A percentile compares a stretch with the other conserved stretches of the same genome.
These are phyloP conservation scores for Mycena rosella DNA, from an alignment of 768 basidiomycete species.

Conservation along the genomic window DNA sequence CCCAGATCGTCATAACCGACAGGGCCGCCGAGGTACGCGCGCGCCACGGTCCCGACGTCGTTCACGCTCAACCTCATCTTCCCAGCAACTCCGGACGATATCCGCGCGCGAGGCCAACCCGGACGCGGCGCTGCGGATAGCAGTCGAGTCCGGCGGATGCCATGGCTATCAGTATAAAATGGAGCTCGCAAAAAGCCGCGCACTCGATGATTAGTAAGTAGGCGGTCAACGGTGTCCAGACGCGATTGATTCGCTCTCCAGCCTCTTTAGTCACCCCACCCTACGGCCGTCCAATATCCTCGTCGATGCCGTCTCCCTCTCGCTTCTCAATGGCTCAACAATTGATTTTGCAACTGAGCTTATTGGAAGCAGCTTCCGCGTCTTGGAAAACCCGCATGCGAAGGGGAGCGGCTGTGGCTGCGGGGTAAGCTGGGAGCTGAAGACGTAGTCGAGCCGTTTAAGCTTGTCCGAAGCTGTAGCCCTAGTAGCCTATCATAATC, in stretches of 20 bases:
- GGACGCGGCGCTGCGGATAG: conserved; percentile 78
- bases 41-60: conserved; percentile 28
- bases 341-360: conserved; percentile 95
- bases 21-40: conserved; percentile 78
- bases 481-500: conserved; percentile 15
- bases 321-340: conserved; percentile 88
- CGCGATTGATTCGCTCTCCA: conserved; percentile 43
- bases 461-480: conserved; percentile 12
- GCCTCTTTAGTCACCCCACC: conserved; percentile 79
- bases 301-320: conserved; percentile 88
- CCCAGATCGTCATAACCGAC: conserved; percentile 73
- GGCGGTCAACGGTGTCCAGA: conserved; percentile 5
- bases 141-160: conserved; percentile 95
- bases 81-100: conserved; percentile 84
- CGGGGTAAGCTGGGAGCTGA: conserved; percentile 95
- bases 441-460: conserved; percentile 43
- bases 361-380: conserved; percentile 91
- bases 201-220: conserved; percentile 89
- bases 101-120: conserved; percentile 73
- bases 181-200: conserved; percentile 73
- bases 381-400: conserved; percentile 90
- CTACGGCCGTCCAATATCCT: conserved; percentile 82
- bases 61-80: conserved; percentile 9
- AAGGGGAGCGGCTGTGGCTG: conserved; percentile 94
- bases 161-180: conserved; percentile 98